Percentiles rank a stretch among this genome's conserved stretches.
phyloP scores from a whole-genome alignment of 2,329 filamentous ascomycete genomes.

The Aspergillus brasiliensis region DNA sequence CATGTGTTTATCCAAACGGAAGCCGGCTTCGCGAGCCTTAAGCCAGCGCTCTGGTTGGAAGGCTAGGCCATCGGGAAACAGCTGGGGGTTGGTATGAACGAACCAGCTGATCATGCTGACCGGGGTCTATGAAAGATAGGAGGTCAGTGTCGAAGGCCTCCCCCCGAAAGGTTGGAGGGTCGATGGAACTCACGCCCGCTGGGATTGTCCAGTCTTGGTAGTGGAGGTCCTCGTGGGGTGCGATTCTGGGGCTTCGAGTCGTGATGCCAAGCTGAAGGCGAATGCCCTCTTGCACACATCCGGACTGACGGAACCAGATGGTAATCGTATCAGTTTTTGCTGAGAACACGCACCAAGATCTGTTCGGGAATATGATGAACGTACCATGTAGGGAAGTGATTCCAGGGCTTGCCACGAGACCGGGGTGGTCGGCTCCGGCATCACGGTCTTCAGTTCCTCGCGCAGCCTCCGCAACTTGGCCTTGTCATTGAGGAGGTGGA shows the following conservation, averaged over 20 bases:
- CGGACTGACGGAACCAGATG: too few species aligned
- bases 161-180: neutral
- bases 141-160: too few species aligned
- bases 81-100: neutral
- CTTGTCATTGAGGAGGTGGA: neutral
- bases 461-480: neutral
- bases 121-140: neutral
- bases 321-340: too few species aligned
- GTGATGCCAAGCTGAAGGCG: neutral
- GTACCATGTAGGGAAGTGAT: neutral
- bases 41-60: neutral
- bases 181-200: neutral
- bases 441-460: neutral
- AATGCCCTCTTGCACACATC: neutral
- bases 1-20: neutral
- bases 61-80: neutral
- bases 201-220: neutral
- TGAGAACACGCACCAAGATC: too few species aligned
- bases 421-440: neutral
- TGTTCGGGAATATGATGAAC: too few species aligned
- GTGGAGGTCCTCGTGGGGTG: neutral
- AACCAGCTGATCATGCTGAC: neutral
- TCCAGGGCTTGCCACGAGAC: neutral
- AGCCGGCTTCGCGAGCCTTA: neutral
- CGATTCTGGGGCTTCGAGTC: neutral